Percentiles rank a stretch among this genome's conserved stretches.
Conservation (phyloP, 495 filamentous ascomycete species). For the Penicillium pancosmium region DNA sequence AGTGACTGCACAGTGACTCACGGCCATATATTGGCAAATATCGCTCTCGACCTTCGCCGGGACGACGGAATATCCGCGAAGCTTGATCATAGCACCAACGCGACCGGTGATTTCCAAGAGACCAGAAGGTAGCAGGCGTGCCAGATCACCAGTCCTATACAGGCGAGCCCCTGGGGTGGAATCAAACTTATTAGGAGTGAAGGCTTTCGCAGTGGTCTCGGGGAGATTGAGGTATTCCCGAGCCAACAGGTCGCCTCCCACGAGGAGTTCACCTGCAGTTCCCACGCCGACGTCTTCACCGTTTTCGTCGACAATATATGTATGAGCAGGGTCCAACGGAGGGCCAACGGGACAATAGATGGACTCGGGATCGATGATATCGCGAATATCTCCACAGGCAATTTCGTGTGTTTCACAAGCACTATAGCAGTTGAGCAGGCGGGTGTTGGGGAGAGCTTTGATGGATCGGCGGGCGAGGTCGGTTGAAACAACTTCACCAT, state of each 20-base stretch:
- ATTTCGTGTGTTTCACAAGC: constrained; percentile 75
- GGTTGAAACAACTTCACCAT: constrained; percentile 71
- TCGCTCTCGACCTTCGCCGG: constrained; percentile 76
- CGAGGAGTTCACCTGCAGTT: constrained; percentile 75
- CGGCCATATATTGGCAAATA: constrained; percentile 61
- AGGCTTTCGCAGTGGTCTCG: constrained; percentile 72
- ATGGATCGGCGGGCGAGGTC: constrained; percentile 64
- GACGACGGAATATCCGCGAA: constrained; percentile 78
- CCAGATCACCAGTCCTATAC: constrained; percentile 88
- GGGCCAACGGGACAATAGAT: constrained; percentile 65
- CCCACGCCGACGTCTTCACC: constrained; percentile 61
- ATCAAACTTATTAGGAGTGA: constrained; percentile 64
- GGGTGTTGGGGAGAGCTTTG: constrained; percentile 62
- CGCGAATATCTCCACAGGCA: constrained; percentile 68
- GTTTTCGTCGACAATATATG: constrained; percentile 62
- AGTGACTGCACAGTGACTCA: constrained; percentile 60
- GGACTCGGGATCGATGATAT: constrained; percentile 56
- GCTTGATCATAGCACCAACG: constrained; percentile 75
- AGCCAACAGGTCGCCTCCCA: constrained; percentile 81
- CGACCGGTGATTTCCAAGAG: constrained; percentile 81
- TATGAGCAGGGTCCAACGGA: constrained; percentile 58
- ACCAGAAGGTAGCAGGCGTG: constrained; percentile 66
- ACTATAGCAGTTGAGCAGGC: constrained; percentile 71
- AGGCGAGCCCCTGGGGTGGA: constrained; percentile 51
- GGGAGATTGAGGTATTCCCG: constrained; percentile 80